These are phyloP conservation scores for Volvox reticuliferus DNA, from an alignment of 139 green algal genomes.

Conservation along the genomic window DNA sequence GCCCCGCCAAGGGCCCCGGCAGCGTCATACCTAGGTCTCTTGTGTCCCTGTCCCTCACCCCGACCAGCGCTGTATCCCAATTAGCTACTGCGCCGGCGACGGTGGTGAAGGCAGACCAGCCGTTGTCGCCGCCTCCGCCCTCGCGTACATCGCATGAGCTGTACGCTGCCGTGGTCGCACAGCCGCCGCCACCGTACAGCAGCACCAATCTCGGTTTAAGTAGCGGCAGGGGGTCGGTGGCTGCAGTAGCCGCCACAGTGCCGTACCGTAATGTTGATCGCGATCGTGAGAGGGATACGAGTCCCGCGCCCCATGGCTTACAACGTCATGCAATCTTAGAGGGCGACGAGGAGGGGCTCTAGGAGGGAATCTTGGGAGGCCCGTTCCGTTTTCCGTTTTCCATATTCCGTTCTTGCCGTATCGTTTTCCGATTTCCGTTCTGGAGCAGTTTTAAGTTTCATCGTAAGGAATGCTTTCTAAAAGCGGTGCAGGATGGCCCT, in stretches of 20 bases:
- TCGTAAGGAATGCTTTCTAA: no score
- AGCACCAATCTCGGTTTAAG: not conserved
- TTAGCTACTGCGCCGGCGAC: not conserved
- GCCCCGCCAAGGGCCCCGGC: not conserved
- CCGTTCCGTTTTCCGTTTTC: no score
- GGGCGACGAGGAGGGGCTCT: constrained; percentile 18
- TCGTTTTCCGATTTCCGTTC: no score
- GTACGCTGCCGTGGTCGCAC: no score
- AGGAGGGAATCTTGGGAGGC: no score
- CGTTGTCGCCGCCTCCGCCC: not conserved
- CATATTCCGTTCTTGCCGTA: no score
- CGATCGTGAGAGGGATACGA: not conserved
- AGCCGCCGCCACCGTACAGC: not conserved
- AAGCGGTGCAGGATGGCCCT: no score
- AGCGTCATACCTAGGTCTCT: no score
- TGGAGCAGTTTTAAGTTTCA: no score
- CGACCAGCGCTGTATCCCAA: not conserved
- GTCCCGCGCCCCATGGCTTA: not conserved
- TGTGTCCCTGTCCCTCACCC: not conserved
- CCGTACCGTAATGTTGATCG: not conserved
- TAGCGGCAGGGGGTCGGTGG: not conserved
- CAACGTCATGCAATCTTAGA: constrained; percentile 17
- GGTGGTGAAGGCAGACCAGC: not conserved
- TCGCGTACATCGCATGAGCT: not conserved
- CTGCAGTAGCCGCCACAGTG: not conserved